Base-by-base conservation (phyloP, 257 asterid genomes). In the Galeopsis tetrahit region DNA sequence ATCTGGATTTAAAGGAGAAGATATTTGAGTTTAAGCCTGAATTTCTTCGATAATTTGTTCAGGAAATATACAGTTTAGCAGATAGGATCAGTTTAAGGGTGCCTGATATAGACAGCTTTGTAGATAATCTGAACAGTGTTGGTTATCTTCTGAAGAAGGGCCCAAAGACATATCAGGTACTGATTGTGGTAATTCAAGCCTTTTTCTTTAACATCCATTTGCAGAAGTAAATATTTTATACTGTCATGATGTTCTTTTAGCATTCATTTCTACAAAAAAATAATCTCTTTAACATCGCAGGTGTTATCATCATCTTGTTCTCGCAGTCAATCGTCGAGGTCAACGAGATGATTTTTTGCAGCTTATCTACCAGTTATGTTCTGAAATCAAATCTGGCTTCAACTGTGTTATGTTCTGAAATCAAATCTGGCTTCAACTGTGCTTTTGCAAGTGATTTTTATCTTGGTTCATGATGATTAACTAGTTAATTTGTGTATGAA, bases 131-230 rank as follows among this genome's bases (percentile, higher is more conserved):
- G 60, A 93, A 93, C 82, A 91, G 82, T 39, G 86, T 87, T 28
- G 98, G 98, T 60, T 89, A 88, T 89, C 92, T 93, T 71, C 80
- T 93, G 63, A 93, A 93, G 88, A 91, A 91, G 80, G 98, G 96
- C 61, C 90, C 96, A 42, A 93, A 85, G 84, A 89, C 90, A 48
- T 93, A 91, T 77, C 98, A 93, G 98, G 98, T 89, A 83, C 48
- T 39, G 10, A 33, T 35, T 44, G 14, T 38, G 55, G 31, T 65
- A 52, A 68, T 69, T 76, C 61, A 49, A 62, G 52, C 53, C 57
- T 9, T 63, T 55, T 52, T 10, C 3, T 68, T 60, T 4, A 13
- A 53, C 68, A 61, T 51, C 36, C 6, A 3, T 55, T 28, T 53
- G 3, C 6, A 52, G 58, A 15, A 14, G 6, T 48, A 11, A 15